Evolutionary conservation across 2,329 filamentous ascomycete genomes (phyloP), one percentile per base, ranked within the genome.

Genomic region (Verticillium isaacii): DNA sequence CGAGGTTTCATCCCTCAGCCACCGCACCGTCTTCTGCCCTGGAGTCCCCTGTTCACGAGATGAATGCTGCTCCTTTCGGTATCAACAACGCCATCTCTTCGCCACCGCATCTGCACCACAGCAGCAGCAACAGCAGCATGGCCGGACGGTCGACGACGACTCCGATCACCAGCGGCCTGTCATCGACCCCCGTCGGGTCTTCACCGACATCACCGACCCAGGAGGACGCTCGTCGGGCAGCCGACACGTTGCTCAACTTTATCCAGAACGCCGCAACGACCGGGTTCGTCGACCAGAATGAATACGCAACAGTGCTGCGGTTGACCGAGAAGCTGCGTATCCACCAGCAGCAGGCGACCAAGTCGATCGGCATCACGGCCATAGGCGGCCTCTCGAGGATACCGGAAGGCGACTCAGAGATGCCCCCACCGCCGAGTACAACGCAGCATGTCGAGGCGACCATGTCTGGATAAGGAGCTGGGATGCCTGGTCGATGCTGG

Each of bases 251-350:
- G 23, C 84, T 96, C 72, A 89, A 78, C 63, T 97, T 94, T 71
- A 90, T 97, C 72, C 85, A 92, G 68, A 87, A 88, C 63, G 85
- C 90, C 67, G 86, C 88, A 14, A 77, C 81, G 0, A 79, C 75
- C 25, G 89, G 87, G 1, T 84, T 92, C 36, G 85, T 91, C 17
- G 91, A 95, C 70, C 85, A 92, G 56, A 85, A 85, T 68, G 93
- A 97, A 65, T 93, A 89, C 72, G 75, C 91, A 66, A 86, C 87
- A 3, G 87, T 97, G 57, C 82, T 92, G 19, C 92, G 92, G 72
- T 78, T 97, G 66, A 94, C 93, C 73, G 90, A 96, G 74, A 96
- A 94, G 75, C 82, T 97, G 34, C 87, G 91, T 63, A 79, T 96
- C 39, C 85, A 90, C 56, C 84, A 87, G 60, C 74, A 73, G 19